Percentiles rank a stretch among this genome's conserved stretches.
These are phyloP conservation scores for Monosporascus ibericus DNA, from an alignment of 2,329 filamentous ascomycete genomes.

Conservation along the genomic window DNA sequence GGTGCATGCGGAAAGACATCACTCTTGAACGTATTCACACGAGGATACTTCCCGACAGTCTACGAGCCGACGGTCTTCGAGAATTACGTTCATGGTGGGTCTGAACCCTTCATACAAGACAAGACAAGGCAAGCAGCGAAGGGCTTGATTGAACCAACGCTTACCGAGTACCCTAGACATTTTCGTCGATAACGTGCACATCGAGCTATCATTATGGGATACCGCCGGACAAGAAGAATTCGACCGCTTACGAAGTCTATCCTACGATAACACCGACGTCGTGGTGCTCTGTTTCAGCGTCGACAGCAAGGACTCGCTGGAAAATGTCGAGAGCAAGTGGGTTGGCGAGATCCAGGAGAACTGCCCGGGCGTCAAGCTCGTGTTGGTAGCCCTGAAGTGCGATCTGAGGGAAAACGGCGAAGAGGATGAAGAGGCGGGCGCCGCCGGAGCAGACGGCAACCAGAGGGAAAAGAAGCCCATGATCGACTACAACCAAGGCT, in stretches of 20 bases:
- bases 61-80: slow-evolving; percentile 98
- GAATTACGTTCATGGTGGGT: slow-evolving; percentile 93
- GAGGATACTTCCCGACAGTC: slow-evolving; percentile 98
- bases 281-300: slow-evolving; percentile 99
- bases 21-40: slow-evolving; percentile 93
- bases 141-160: too few relatives aligned
- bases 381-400: slow-evolving; percentile 93
- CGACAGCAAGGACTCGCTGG: slow-evolving; percentile 90
- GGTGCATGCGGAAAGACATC: slow-evolving; percentile 97
- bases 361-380: slow-evolving; percentile 89
- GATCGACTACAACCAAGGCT: slow-evolving; percentile 86
- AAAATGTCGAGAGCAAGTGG: slow-evolving; percentile 99
- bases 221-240: slow-evolving; percentile 99
- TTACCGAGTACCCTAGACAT: slow-evolving; percentile 58
- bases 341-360: slow-evolving; percentile 97
- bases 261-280: slow-evolving; percentile 93
- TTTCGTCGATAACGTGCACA: slow-evolving; percentile 94
- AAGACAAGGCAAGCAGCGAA: too few relatives aligned
- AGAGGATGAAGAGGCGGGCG: slow-evolving; percentile 58
- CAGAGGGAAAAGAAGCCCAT: slow-evolving; percentile 59
- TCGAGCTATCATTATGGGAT: slow-evolving; percentile 97
- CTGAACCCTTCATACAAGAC: background rate
- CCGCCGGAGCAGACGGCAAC: slow-evolving; percentile 30
- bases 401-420: slow-evolving; percentile 76
- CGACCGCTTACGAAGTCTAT: slow-evolving; percentile 88